phyloP scores from a whole-genome alignment of 176 grass and related monocot species.

The Musa schizocarpa region DNA sequence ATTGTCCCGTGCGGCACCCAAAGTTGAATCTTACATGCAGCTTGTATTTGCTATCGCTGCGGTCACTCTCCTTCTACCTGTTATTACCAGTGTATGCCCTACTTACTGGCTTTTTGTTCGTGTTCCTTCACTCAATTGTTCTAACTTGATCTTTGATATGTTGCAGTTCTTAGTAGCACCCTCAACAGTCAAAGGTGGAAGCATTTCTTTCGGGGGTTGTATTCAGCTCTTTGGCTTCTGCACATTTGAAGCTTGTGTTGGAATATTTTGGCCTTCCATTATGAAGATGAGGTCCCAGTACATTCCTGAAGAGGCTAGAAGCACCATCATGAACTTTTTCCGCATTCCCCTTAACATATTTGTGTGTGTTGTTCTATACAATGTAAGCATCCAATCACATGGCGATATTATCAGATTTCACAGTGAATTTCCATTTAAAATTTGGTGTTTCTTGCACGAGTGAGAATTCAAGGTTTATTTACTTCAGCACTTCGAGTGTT shows the following conservation, averaged over 20 bases:
- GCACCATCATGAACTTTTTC: conserved; percentile 24
- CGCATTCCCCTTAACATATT: conserved; percentile 20
- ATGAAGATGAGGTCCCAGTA: conserved; percentile 28
- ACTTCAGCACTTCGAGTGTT: neutral
- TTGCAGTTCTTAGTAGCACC: conserved; percentile 8
- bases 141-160: neutral
- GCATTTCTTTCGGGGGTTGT: conserved; percentile 1
- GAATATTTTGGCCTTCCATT: conserved; percentile 25
- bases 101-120: neutral
- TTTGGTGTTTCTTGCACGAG: neutral
- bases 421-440: neutral
- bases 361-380: conserved; percentile 18
- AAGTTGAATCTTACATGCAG: conserved; percentile 16
- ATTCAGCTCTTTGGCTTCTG: conserved; percentile 20
- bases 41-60: conserved; percentile 15
- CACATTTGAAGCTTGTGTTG: conserved; percentile 12
- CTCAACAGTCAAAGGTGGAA: conserved; percentile 8
- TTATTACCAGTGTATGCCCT: conserved; percentile 7
- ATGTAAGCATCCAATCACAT: conserved; percentile 10
- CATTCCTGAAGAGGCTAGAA: conserved; percentile 21
- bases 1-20: neutral
- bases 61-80: conserved; percentile 6
- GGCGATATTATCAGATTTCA: neutral
- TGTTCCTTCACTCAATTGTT: neutral
- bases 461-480: neutral